Base-by-base conservation (phyloP, 2,329 filamentous ascomycete species). In the Gnomoniopsis sp. region DNA sequence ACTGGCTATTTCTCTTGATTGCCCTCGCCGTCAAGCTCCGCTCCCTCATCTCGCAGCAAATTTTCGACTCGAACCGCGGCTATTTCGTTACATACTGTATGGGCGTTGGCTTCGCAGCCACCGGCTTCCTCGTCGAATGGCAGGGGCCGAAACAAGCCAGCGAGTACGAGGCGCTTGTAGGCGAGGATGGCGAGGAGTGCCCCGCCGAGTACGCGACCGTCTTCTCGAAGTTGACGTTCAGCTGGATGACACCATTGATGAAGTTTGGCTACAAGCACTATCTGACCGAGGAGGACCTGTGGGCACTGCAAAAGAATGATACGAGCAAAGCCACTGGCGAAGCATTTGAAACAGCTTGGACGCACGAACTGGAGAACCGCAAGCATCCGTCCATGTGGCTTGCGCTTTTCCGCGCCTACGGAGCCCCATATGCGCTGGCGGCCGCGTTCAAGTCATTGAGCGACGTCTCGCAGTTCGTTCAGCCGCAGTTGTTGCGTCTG, bases 221-320 rank as follows among this genome's bases (percentile, higher is more conserved):
- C 54, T 99, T 99, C 75, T 96, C 93, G 3, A 86, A 90, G 53
- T 81, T 99, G 49, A 96, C 93, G 0, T 99, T 99, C 73, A 88
- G 89, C 56, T 99, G 95, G 95, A 97, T 99, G 93, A 98, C 95
- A 0, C 93, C 95, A 0, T 78, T 99, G 84, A 99, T 99, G 95
- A 92, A 87, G 70, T 88, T 88, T 69, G 95, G 95, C 1, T 98
- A 99, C 78, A 90, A 89, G 69, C 86, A 93, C 60, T 99, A 87
- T 71, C 79, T 99, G 62, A 96, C 92, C 1, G 92, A 98, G 71
- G 91, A 97, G 63, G 93, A 99, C 72, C 81, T 99, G 23, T 99
- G 96, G 96, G 93, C 91, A 61, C 79, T 99, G 59, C 85, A 92
- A 44, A 88, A 86, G 68, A 78, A 83, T 60, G 93, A 98, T 70